Percentiles rank a stretch among this genome's conserved stretches.
These are phyloP conservation scores for Penicillium argentinense DNA, from an alignment of 495 filamentous ascomycete genomes.

Conservation along the genomic window DNA sequence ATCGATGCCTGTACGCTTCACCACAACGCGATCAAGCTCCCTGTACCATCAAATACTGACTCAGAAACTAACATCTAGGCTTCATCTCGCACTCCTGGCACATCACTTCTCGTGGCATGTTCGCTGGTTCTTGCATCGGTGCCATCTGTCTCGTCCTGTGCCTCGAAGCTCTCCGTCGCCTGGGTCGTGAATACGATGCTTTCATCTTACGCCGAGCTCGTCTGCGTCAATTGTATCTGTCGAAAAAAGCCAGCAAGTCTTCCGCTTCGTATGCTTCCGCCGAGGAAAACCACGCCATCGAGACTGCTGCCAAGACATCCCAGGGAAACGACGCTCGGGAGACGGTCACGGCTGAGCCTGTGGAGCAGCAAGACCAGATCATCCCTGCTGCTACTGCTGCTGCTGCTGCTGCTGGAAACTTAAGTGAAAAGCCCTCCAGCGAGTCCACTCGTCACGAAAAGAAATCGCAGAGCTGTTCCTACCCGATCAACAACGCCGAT, in stretches of 20 bases:
- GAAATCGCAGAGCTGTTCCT: not conserved
- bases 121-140: constrained; percentile 71
- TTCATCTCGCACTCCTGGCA: constrained; percentile 69
- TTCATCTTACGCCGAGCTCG: constrained; percentile 50
- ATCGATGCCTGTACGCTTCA: constrained; percentile 56
- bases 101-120: constrained; percentile 57
- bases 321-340: no score
- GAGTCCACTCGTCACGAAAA: no score
- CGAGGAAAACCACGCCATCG: not conserved
- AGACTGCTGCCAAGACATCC: not conserved
- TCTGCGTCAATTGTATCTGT: constrained; percentile 16
- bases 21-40: not conserved
- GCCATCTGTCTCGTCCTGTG: constrained; percentile 60
- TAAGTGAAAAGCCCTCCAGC: not conserved
- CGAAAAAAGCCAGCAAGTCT: no score
- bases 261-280: not conserved
- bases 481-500: no score
- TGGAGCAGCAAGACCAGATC: no score
- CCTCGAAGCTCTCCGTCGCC: constrained; percentile 63
- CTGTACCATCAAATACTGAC: not conserved
- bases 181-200: constrained; percentile 59
- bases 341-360: no score
- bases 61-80: constrained; percentile 30
- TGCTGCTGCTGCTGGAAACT: not conserved
- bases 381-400: no score